Evolutionary conservation across 148 eudicot genomes (phyloP), one percentile per base, ranked within the genome.

Genomic region (Talinum fruticosum): DNA sequence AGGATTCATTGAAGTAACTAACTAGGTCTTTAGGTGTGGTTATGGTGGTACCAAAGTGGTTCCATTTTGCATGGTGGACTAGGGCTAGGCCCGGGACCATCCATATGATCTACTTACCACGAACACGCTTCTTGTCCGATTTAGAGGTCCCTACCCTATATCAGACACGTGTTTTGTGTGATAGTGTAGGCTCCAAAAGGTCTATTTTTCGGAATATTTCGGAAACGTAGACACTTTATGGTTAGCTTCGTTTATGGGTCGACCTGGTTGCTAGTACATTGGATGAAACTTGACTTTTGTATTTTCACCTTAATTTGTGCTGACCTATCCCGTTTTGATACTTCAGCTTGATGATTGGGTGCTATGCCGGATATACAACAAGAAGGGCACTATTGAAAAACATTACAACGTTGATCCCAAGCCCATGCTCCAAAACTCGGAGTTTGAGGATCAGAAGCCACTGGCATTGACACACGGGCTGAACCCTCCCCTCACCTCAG

Each of bases 271-370:
- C 0, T 69, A 16, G 57, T 35, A 23, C 33, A 23, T n/a, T 35
- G 24, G 72, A 64, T 26, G 12, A 62, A 66, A 33, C 41, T 62
- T n/a, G 15, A 37, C 28, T 61, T 51, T 23, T 54, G 10, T 51
- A 75, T 69, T 18, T 5, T 62, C 21, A 47, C 24, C n/a, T 75
- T 36, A 30, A 72, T 32, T 72, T 64, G 61, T 73, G 72, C 47
- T 26, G 30, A 24, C 34, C 2, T 10, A 24, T 74, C 16, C 69
- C 19, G n/a, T 68, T 69, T 34, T 7, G 41, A 4, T 4, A 32
- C 68, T 83, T 75, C 89, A 88, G 91, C 89, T 90, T 30, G 94
- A 90, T 78, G 94, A 90, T 75, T 90, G 94, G 94, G 94, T 90
- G 51, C 70, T 90, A 62, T 90, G 94, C 78, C 94, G 94, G 2